Evolutionary conservation across 2,329 filamentous ascomycete genomes (phyloP).

Genomic region (Botrytis squamosa): DNA sequence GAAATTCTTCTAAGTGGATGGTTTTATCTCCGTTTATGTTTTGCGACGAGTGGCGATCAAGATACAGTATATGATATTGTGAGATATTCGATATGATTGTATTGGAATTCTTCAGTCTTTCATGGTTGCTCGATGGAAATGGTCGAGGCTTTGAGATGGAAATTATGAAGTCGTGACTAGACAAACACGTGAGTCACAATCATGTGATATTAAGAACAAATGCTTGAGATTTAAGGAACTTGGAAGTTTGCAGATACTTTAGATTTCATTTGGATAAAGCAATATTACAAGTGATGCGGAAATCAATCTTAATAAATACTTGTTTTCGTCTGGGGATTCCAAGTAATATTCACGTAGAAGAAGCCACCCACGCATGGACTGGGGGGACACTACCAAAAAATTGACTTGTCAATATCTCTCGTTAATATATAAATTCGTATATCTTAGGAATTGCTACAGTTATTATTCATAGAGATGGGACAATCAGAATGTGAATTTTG

Average conservation of each 20-base stretch:
- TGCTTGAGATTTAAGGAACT: not conserved
- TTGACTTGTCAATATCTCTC: not conserved
- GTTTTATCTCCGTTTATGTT: not conserved
- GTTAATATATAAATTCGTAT: not conserved
- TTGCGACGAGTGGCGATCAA: not conserved
- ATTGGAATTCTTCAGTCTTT: not conserved
- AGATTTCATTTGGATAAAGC: not conserved
- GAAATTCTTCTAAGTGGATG: not conserved
- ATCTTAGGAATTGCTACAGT: not conserved
- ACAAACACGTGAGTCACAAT: not conserved
- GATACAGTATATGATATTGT: not conserved
- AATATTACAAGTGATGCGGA: not conserved
- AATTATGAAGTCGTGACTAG: not conserved
- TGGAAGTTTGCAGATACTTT: not conserved
- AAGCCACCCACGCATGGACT: not conserved
- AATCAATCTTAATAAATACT: not conserved
- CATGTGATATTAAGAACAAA: not conserved
- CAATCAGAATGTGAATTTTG: not conserved
- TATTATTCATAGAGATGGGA: too few species aligned
- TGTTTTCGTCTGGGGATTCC: accelerated
- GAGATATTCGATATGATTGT: not conserved
- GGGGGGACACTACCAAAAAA: not conserved
- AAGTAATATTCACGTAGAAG: too few species aligned
- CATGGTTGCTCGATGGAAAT: not conserved
- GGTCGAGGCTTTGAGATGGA: not conserved